Base-by-base conservation (phyloP, 768 basidiomycete species). In the Zangia roseola region DNA sequence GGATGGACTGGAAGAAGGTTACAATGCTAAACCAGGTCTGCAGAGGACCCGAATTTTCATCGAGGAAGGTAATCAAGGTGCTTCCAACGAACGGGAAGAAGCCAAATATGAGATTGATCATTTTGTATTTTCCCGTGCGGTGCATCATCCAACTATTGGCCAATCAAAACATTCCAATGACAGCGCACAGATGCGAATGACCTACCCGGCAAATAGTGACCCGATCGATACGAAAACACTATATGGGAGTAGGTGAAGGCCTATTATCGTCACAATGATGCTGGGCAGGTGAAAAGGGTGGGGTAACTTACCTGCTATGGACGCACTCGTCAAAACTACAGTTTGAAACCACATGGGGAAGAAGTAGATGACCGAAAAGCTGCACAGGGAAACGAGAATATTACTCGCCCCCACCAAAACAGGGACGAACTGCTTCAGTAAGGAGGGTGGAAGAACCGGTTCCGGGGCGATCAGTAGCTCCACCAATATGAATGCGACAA, bases 261-360 rank as follows among this genome's bases (percentile, higher is more conserved):
- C 79, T 79, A 24, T 42, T 5, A 47, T 49, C 17, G 36, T 58
- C 17, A 55, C 16, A 13, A 17, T 33, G 16, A 21, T 17, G 6
- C n/a, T 35, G 17, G 10, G 10, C 16, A 21, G 17, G n/a, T 50
- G 37, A 40, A n/a, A 21, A 26, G 30, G 31, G 20, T n/a, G 10
- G 26, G 25, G 10, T 64, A n/a, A n/a, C 76, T 45, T 56, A 82
- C 84, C 84, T 13, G 84, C 82, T 7, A 75, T 78, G 10, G 85
- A 81, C 19, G 86, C 82, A 43, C 74, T 84, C 13, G 84, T 81
- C 25, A 88, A 61, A 63, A 78, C 73, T 5, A 91, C 89, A 0
- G 86, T 88, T 64, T 91, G 87, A 62, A 91, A 91, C 85, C 86
- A 91, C 64, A 84, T 82, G 6, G 89, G 89, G 67, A 80, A 86